These are phyloP conservation scores for Phytophthora sp. DNA, from an alignment of 352 stramenopile species.

Conservation along the genomic window DNA sequence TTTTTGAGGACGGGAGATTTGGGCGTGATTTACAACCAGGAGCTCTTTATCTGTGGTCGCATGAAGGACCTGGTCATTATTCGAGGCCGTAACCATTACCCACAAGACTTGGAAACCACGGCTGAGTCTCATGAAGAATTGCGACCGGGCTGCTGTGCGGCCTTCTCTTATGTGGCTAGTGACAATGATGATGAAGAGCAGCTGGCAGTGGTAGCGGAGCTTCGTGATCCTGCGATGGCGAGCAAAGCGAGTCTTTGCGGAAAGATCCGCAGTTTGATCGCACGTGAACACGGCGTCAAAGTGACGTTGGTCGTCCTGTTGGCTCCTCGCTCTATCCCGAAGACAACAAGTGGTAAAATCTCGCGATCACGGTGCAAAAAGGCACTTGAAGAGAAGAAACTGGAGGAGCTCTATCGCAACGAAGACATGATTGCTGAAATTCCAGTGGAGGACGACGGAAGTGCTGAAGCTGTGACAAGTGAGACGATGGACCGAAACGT, in stretches of 20 bases:
- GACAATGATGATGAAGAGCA: constrained; percentile 63
- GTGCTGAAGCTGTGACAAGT: constrained; percentile 39
- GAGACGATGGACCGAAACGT: constrained; percentile 38
- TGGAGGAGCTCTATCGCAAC: constrained; percentile 79
- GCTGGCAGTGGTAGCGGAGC: constrained; percentile 77
- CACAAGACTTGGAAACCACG: constrained; percentile 97
- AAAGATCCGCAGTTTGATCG: constrained; percentile 73
- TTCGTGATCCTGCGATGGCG: constrained; percentile 69
- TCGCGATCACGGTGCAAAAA: constrained; percentile 89
- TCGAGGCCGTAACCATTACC: constrained; percentile 99
- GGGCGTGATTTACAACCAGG: constrained; percentile 95
- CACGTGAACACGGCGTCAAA: constrained; percentile 84
- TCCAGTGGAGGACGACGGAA: constrained; percentile 43
- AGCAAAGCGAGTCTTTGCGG: constrained; percentile 79
- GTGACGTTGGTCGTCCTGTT: constrained; percentile 93
- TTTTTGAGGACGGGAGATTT: constrained; percentile 98
- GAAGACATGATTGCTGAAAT: constrained; percentile 76
- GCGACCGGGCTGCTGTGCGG: constrained; percentile 95
- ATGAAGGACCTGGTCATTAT: constrained; percentile 99
- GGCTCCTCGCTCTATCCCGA: constrained; percentile 93
- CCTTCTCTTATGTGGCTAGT: constrained; percentile 85
- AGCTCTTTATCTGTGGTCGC: constrained; percentile 98
- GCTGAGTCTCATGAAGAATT: constrained; percentile 85
- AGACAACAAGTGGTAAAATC: constrained; percentile 99
- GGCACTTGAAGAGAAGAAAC: constrained; percentile 61